Conservation (phyloP, 2,329 filamentous ascomycete species). For the Colletotrichum caudatum region DNA sequence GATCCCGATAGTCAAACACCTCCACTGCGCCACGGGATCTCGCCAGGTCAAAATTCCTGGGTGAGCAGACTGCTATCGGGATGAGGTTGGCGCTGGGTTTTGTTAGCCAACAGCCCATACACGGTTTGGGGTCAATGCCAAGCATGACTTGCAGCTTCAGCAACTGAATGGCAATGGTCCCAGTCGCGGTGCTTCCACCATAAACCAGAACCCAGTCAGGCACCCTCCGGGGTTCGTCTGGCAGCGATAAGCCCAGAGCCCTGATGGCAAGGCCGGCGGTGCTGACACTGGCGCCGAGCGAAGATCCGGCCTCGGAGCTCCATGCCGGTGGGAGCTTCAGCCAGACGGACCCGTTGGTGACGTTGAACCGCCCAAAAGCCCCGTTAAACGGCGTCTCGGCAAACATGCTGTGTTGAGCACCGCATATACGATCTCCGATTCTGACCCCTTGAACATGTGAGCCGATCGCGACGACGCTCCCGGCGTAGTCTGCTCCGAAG, state of each 20-base stretch:
- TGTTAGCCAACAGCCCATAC: not conserved
- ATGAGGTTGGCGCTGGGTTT: slow-evolving; percentile 10
- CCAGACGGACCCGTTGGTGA: not conserved
- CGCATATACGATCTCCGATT: not conserved
- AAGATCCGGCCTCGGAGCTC: slow-evolving; percentile 59
- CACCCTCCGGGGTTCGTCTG: slow-evolving; percentile 18
- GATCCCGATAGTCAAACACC: slow-evolving; percentile 61
- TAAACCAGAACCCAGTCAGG: not conserved
- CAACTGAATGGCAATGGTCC: not conserved
- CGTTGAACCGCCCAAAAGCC: not conserved
- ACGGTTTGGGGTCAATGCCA: not conserved
- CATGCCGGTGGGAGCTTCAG: slow-evolving; percentile 54
- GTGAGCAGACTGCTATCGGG: slow-evolving; percentile 53
- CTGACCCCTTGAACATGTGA: slow-evolving; percentile 43
- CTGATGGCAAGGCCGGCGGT: slow-evolving; percentile 61
- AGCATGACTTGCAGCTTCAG: not conserved
- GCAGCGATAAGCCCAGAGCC: slow-evolving; percentile 53
- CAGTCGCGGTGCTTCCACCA: not conserved
- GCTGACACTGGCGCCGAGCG: slow-evolving; percentile 54
- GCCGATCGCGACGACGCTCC: slow-evolving; percentile 36
- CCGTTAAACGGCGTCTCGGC: not conserved
- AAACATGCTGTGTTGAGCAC: not conserved
- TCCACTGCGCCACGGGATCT: slow-evolving; percentile 49
- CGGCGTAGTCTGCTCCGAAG: slow-evolving; percentile 49
- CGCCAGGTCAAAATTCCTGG: slow-evolving; percentile 49